Base-by-base conservation (phyloP, 257 asterid genomes). In the Paulownia fortunei region DNA sequence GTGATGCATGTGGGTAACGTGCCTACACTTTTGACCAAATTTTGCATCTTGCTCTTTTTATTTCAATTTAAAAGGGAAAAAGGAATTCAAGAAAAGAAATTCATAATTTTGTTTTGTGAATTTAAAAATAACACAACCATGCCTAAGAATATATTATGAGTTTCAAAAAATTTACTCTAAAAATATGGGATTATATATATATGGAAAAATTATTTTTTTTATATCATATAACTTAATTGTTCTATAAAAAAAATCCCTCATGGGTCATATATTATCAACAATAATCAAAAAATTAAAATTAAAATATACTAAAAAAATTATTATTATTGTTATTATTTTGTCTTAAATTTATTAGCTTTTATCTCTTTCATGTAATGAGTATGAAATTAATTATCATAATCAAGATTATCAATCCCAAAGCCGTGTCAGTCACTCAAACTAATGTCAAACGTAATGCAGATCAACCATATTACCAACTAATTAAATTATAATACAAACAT, bases 391-490 rank as follows among this genome's bases (percentile, higher is more conserved):
- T 55, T 58, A 49, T 47, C 13, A 69, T 74, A 77, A 69, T 75
- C 37, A 84, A 79, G 60, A 75, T 82, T 79, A 79, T 18, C 71
- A 67, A 86, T 81, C 84, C 83, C 76, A 74, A 83, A 81, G 84
- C 56, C 86, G 86, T 83, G 87, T 81, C 80, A 76, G 78, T 66
- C 68, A 83, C 82, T 86, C 85, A 64, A 70, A 56, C 39, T 72
- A 61, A 68, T 69, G 77, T 78, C 80, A 73, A 87, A 52, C 61
- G 67, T 76, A 24, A 60, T 81, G 66, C 86, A 80, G 84, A 77
- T 82, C 87, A 83, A 80, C 86, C 85, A 84, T 77, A 66, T 66
- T 73, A 82, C 82, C 85, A 69, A 54, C 82, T 80, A 51, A 60
- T 55, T 36, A 37, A 44, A 69, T 54, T 60, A 59, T 8, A 67